phyloP scores from a whole-genome alignment of 257 asterid species.

The Nyctanthes arbortristis region DNA sequence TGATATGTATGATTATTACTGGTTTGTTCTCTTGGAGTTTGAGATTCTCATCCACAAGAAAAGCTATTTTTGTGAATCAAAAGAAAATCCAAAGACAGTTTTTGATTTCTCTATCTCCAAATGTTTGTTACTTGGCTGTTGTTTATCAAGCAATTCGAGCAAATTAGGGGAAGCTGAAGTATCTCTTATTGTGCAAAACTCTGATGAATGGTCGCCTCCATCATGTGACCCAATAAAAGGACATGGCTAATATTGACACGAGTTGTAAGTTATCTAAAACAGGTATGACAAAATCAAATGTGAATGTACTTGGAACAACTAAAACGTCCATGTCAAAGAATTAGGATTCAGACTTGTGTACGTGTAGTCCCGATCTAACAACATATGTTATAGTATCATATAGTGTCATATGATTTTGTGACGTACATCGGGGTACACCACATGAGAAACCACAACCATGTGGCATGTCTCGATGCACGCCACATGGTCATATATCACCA shows the following conservation, averaged over 20 bases:
- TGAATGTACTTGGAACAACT: not conserved
- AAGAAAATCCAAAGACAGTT: not conserved
- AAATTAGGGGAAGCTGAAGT: constrained; percentile 28
- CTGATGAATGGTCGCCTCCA: not conserved
- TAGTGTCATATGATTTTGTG: too few relatives aligned
- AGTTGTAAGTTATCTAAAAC: too few relatives aligned
- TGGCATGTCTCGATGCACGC: too few relatives aligned
- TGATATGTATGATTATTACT: not conserved
- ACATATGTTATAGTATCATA: too few relatives aligned
- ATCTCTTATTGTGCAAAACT: constrained; percentile 34
- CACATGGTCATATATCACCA: too few relatives aligned
- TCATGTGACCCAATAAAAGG: constrained; percentile 26
- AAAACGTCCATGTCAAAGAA: not conserved
- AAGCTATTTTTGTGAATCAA: not conserved
- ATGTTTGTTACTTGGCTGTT: constrained; percentile 11
- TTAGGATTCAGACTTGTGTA: not conserved
- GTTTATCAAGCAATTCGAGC: not conserved
- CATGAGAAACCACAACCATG: too few relatives aligned
- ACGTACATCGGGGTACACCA: too few relatives aligned
- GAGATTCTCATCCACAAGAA: constrained; percentile 29
- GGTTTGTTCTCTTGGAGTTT: constrained; percentile 24
- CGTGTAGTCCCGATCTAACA: too few relatives aligned
- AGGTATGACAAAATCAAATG: not conserved
- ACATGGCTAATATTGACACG: too few relatives aligned
- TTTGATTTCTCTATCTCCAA: constrained; percentile 4